Conservation (phyloP, 192 early-diverging fungal species). For the Gaertneriomyces semiglobifer region DNA sequence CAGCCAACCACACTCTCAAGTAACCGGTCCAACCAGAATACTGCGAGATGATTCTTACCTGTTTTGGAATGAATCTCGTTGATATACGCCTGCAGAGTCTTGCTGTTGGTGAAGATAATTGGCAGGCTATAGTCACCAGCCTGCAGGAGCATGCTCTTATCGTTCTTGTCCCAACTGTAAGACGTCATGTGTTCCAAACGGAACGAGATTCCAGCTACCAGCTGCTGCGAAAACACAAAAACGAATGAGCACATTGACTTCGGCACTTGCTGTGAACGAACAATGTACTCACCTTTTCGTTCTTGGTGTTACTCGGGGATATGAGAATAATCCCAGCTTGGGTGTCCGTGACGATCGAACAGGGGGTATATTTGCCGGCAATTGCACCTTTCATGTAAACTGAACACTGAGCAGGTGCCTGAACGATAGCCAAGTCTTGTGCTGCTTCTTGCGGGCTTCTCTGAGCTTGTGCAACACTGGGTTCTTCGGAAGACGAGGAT, state of each 20-base stretch:
- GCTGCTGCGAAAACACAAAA: background rate
- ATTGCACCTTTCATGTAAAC: slow-evolving; percentile 1
- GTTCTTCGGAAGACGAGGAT: background rate
- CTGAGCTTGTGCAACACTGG: background rate
- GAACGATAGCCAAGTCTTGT: slow-evolving; percentile 2
- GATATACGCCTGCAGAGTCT: slow-evolving; percentile 8
- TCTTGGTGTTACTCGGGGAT: background rate
- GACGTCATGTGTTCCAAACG: slow-evolving; percentile 7
- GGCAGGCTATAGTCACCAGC: slow-evolving; percentile 13
- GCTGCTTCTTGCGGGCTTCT: background rate
- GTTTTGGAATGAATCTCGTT: background rate
- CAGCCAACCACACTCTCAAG: too few relatives aligned
- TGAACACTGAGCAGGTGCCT: background rate
- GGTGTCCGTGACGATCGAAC: slow-evolving; percentile 2
- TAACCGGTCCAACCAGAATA: too few relatives aligned
- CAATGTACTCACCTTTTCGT: background rate
- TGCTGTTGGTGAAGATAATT: background rate
- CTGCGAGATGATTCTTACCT: background rate
- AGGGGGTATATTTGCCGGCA: background rate
- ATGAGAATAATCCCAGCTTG: slow-evolving; percentile 5
- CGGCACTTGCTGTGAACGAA: background rate
- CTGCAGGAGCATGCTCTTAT: slow-evolving; percentile 5
- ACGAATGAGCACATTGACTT: background rate
- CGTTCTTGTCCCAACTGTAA: slow-evolving; percentile 4
- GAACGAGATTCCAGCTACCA: background rate